These are phyloP conservation scores for Arctium lappa DNA, from an alignment of 129 eudicot genomes.

Conservation along the genomic window DNA sequence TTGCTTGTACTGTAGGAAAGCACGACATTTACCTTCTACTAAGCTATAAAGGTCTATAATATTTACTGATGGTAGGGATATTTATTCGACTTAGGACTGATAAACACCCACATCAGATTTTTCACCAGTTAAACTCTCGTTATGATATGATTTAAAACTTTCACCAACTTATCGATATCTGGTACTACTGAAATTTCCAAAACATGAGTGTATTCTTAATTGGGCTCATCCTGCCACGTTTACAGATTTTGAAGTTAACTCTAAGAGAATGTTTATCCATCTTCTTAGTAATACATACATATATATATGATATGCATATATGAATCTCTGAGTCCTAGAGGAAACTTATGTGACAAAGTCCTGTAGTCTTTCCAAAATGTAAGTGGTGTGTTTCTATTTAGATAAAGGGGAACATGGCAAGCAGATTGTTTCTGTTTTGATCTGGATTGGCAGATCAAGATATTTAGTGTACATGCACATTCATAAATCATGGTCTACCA, in stretches of 20 bases:
- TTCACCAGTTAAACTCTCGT: not conserved
- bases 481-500: too few relatives aligned
- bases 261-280: not conserved
- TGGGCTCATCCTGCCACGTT: not conserved
- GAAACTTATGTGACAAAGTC: not conserved
- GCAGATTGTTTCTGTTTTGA: not conserved
- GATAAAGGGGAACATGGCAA: not conserved
- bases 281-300: not conserved
- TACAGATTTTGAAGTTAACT: not conserved
- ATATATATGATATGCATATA: not conserved
- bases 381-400: not conserved
- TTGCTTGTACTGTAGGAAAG: conserved; percentile 14
- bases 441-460: not conserved
- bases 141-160: too few relatives aligned
- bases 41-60: not conserved
- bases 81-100: not conserved
- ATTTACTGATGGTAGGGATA: not conserved
- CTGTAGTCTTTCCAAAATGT: not conserved
- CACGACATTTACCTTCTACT: not conserved
- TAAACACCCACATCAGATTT: not conserved
- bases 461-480: too few relatives aligned
- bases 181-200: not conserved
- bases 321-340: not conserved
- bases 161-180: not conserved
- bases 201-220: not conserved